Conservation (phyloP, 2,329 filamentous ascomycete species). For the Xylaria multiplex region DNA sequence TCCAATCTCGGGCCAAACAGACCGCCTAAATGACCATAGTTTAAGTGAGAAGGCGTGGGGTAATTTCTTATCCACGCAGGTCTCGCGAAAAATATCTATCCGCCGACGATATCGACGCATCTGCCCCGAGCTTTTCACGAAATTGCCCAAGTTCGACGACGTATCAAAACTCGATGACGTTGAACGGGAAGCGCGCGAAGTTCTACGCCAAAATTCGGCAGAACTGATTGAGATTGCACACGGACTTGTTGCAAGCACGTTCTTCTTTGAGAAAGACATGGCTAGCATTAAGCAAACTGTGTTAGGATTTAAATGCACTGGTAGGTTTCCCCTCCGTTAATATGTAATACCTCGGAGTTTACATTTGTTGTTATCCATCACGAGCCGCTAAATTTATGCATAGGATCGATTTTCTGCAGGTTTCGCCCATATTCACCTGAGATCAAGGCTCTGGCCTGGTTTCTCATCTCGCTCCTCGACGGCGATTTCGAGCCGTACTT, state of each 20-base stretch:
- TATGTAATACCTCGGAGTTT: background rate
- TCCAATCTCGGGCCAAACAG: slow-evolving; percentile 43
- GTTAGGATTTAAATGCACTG: slow-evolving; percentile 47
- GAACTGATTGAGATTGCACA: slow-evolving; percentile 47
- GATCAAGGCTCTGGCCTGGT: slow-evolving; percentile 48
- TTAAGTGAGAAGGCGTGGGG: slow-evolving; percentile 44
- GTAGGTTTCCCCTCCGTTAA: slow-evolving; percentile 34
- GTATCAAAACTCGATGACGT: slow-evolving; percentile 44
- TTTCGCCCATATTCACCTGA: slow-evolving; percentile 45
- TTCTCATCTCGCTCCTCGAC: slow-evolving; percentile 46
- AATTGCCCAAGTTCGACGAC: slow-evolving; percentile 48
- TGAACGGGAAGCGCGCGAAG: slow-evolving; percentile 43
- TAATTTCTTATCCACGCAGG: slow-evolving; percentile 41
- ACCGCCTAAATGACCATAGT: slow-evolving; percentile 43
- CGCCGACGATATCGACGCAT: slow-evolving; percentile 46
- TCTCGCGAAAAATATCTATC: slow-evolving; percentile 34
- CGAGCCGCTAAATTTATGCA: background rate
- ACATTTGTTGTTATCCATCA: background rate
- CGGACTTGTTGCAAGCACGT: slow-evolving; percentile 48
- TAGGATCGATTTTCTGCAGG: slow-evolving; percentile 47
- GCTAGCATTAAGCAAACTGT: slow-evolving; percentile 44
- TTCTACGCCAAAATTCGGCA: slow-evolving; percentile 42
- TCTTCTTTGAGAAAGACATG: slow-evolving; percentile 49
- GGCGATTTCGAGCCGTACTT: slow-evolving; percentile 50
- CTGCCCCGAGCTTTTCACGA: slow-evolving; percentile 45